Evolutionary conservation across 192 early-diverging fungal genomes (phyloP), one percentile per base, ranked within the genome.

Genomic region (Backusella tuberculispora): DNA sequence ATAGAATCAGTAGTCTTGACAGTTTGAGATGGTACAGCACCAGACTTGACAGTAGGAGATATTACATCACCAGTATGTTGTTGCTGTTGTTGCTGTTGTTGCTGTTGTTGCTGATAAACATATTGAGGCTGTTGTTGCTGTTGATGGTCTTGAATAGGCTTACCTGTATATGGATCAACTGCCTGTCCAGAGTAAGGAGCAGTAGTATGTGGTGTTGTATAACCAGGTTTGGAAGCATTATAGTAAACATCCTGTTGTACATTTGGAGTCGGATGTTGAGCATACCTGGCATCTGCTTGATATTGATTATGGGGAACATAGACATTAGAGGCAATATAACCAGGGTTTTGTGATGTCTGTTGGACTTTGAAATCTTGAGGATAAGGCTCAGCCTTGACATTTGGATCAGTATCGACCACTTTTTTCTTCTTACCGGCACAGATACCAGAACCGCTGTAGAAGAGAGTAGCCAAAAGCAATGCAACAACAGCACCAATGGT

Each of bases 401-500:
- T 67, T 29, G 43, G 15, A 29, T 15, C 17, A 6, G 15, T n/a
- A 47, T 24, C 53, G 24, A 46, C 44, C 12, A 9, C 45, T 0
- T 14, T 69, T 6, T 26, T 69, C 2, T 26, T 5, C 6, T 26
- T 60, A 26, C 3, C 13, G 4, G 21, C 21, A 26, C 53, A 60
- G 53, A 1, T 19, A 5, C 53, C 53, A 26, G 21, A 19, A 60
- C 53, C 53, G 4, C 53, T 24, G 10, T 19, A 60, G 53, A 63
- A 38, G 8, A 72, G 19, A n/a, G 50, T 26, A 6, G 50, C 53
- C 4, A 72, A 24, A 12, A 72, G 21, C 29, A 63, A 41, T 41
- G 71, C 9, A 8, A 63, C 71, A 8, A 63, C 53, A 40, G 71
- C 47, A 45, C 74, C 74, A 63, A 76, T 70, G 1, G 41, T 17